Evolutionary conservation across 2,329 filamentous ascomycete genomes (phyloP), one percentile per base, ranked within the genome.

Genomic region (Exophiala dermatitidis): DNA sequence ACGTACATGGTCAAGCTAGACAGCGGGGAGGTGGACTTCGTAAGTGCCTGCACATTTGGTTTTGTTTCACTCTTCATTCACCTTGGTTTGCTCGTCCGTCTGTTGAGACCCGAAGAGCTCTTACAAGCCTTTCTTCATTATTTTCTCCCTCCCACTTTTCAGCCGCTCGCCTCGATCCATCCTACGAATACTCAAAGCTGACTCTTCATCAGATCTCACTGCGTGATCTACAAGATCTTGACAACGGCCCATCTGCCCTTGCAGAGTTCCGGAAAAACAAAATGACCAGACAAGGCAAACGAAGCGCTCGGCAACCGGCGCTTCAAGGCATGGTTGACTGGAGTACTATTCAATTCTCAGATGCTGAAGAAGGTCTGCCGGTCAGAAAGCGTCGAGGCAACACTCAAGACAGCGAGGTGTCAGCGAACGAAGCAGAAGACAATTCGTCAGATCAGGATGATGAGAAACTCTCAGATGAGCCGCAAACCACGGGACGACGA

Each of bases 1-100:
- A 54, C 58, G 32, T 71, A 71, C 53, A 56, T 62, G 29, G 65
- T 72, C 5, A 63, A 65, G 37, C 60, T 72, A 7, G 59, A 58
- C 44, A 73, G 69, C 58, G 66, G 65, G 29, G 71, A 73, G 46
- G 58, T 56, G 37, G 56, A 66, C 54, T 63, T 63, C 40, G 71
- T 72, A 54, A 61, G 68, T 61, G 19, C 19, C n/a, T 30, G 12
- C 28, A 6, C 40, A 19, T 43, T 38, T n/a, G 36, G 9, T 9
- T 12, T 9, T 12, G 36, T n/a, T 4, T 38, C 5, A n/a, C 10
- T 26, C 12, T 41, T 12, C 26, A 41, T 41, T 5, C 28, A 41
- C 19, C 9, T 26, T 41, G 5, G 9, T 26, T 26, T 28, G 9
- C 28, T 26, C 38, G 6, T 28, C 9, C 10, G 4, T 5, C 6